Evolutionary conservation across 1,284 basidiomycete species (phyloP).

Genomic region (Trichosporon inkin): DNA sequence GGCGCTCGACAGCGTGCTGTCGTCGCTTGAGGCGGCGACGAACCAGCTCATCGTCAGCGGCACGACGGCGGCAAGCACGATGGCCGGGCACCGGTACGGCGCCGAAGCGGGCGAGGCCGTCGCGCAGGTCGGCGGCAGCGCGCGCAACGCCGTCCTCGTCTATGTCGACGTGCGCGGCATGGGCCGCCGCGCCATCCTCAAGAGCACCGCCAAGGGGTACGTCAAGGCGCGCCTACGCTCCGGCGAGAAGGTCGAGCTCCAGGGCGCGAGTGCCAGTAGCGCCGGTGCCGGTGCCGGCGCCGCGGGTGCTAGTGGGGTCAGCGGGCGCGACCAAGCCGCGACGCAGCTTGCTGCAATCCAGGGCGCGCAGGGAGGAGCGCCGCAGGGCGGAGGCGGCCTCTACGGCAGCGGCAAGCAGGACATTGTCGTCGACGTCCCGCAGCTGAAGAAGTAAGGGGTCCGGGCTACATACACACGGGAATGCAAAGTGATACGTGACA

Average conservation of each 20-base stretch:
- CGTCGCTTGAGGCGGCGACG: slow-evolving; percentile 64
- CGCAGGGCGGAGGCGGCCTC: not conserved
- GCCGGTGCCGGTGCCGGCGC: not conserved
- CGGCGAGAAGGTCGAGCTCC: slow-evolving; percentile 40
- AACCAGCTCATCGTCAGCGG: slow-evolving; percentile 60
- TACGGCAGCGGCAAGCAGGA: slow-evolving; percentile 1
- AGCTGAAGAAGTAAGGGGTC: not conserved
- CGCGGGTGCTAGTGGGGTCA: too few relatives aligned
- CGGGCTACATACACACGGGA: not conserved
- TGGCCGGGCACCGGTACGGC: slow-evolving; percentile 62
- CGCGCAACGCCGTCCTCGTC: slow-evolving; percentile 66
- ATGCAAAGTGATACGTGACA: not conserved
- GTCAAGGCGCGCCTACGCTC: slow-evolving; percentile 43
- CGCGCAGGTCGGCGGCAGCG: slow-evolving; percentile 59
- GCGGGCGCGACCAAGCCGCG: not conserved
- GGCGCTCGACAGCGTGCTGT: slow-evolving; percentile 67
- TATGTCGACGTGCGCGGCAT: slow-evolving; percentile 71
- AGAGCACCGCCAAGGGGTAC: slow-evolving; percentile 49
- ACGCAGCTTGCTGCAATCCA: not conserved
- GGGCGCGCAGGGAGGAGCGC: not conserved
- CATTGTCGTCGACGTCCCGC: slow-evolving; percentile 5
- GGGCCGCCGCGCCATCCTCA: slow-evolving; percentile 64
- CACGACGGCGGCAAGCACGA: slow-evolving; percentile 57
- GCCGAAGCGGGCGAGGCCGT: slow-evolving; percentile 61
- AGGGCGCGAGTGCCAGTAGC: slow-evolving; percentile 26